These are phyloP conservation scores for Irpex lacteus DNA, from an alignment of 1,284 basidiomycete species.

Conservation along the genomic window DNA sequence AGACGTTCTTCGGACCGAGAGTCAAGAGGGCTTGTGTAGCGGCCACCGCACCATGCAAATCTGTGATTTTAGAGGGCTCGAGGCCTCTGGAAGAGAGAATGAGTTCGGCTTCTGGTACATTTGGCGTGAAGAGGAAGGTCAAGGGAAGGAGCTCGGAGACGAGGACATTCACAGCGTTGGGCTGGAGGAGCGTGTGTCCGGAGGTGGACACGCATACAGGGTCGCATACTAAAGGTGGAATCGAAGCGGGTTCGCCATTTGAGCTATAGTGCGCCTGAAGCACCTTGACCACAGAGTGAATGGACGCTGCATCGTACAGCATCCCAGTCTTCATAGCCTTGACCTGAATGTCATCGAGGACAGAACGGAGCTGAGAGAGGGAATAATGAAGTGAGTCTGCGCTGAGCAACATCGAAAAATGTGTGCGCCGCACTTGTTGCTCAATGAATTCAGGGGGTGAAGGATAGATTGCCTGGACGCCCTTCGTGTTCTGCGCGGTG, in stretches of 20 bases:
- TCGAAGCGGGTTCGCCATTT: constrained; percentile 7
- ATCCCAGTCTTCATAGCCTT: constrained; percentile 90
- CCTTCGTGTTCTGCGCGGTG: constrained; percentile 89
- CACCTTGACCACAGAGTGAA: constrained; percentile 41
- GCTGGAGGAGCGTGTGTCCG: constrained; percentile 76
- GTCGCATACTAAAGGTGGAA: constrained; percentile 73
- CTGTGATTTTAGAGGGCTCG: constrained; percentile 37
- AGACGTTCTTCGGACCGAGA: constrained; percentile 56
- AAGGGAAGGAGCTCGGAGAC: constrained; percentile 69
- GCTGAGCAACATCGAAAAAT: not conserved
- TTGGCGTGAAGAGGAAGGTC: constrained; percentile 81
- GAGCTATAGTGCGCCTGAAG: constrained; percentile 40
- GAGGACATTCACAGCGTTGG: constrained; percentile 64
- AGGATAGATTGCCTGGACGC: constrained; percentile 74
- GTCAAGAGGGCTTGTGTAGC: constrained; percentile 55
- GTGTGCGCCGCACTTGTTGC: constrained; percentile 53
- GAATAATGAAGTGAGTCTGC: not conserved
- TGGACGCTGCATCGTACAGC: constrained; percentile 59
- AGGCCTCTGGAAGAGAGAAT: constrained; percentile 45
- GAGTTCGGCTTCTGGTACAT: constrained; percentile 79
- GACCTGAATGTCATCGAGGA: constrained; percentile 74
- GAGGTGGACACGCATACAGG: constrained; percentile 95
- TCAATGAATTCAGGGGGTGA: constrained; percentile 67
- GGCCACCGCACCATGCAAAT: constrained; percentile 67
- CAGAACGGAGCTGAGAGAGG: constrained; percentile 56